phyloP scores from a whole-genome alignment of 352 stramenopile genomes.

The Globisporangium rhizosaccharum region DNA sequence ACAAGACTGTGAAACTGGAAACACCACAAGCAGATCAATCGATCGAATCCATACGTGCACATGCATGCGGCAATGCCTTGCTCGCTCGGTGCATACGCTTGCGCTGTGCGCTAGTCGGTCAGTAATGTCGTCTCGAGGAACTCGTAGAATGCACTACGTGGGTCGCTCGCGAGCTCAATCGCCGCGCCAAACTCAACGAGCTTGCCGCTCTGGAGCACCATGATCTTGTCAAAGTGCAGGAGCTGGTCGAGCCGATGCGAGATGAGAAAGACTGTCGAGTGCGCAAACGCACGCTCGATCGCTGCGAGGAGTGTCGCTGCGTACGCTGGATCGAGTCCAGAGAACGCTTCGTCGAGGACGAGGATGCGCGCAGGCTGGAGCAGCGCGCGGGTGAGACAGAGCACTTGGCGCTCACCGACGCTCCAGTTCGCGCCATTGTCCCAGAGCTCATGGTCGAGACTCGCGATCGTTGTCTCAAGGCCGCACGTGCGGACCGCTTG shows the following conservation, averaged over 20 bases:
- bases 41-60: too few relatives aligned
- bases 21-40: neutral
- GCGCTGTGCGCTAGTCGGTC: slow-evolving; percentile 2
- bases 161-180: slow-evolving; percentile 25
- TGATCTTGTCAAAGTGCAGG: slow-evolving; percentile 12
- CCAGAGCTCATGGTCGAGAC: slow-evolving; percentile 33
- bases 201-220: slow-evolving; percentile 16
- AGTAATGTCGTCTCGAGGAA: slow-evolving; percentile 40
- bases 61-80: too few relatives aligned
- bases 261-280: slow-evolving; percentile 79
- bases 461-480: slow-evolving; percentile 19
- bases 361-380: slow-evolving; percentile 82
- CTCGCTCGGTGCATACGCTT: neutral
- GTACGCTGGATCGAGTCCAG: slow-evolving; percentile 73
- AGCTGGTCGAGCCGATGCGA: slow-evolving; percentile 80
- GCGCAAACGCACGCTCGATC: slow-evolving; percentile 33
- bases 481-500: slow-evolving; percentile 27
- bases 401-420: slow-evolving; percentile 87
- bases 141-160: slow-evolving; percentile 32
- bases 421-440: slow-evolving; percentile 79
- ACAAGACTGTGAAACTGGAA: neutral
- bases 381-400: slow-evolving; percentile 86
- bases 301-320: slow-evolving; percentile 82
- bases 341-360: slow-evolving; percentile 87
- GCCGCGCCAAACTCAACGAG: slow-evolving; percentile 24